phyloP scores from a whole-genome alignment of 768 basidiomycete genomes.

The Hemileccinum impolitum region DNA sequence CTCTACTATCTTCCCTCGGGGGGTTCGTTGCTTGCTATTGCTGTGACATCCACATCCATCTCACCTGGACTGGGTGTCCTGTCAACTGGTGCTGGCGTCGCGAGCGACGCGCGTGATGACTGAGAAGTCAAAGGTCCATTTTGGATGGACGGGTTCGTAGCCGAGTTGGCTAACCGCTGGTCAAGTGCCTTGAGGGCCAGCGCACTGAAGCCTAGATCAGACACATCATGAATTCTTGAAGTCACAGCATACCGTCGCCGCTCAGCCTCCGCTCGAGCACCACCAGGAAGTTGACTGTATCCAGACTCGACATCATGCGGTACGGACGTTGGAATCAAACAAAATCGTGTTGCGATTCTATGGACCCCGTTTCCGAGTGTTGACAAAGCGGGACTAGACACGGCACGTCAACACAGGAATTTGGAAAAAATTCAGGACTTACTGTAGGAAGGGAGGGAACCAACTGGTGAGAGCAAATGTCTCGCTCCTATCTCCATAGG shows the following conservation, averaged over 20 bases:
- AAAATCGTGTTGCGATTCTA: conserved; percentile 61
- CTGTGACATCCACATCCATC: conserved; percentile 15
- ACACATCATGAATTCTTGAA: not conserved
- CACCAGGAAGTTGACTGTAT: conserved; percentile 77
- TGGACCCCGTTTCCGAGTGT: conserved; percentile 66
- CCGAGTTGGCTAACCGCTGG: conserved; percentile 75
- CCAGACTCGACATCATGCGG: conserved; percentile 67
- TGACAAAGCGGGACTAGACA: conserved; percentile 64
- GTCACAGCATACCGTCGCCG: conserved; percentile 66
- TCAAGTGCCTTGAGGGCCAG: conserved; percentile 97
- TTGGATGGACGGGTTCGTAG: conserved; percentile 28
- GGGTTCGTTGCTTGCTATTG: conserved; percentile 14
- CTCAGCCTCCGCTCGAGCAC: conserved; percentile 94
- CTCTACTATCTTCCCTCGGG: conserved; percentile 21
- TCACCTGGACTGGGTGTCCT: conserved; percentile 23
- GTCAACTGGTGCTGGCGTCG: conserved; percentile 34
- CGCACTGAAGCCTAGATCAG: conserved; percentile 52
- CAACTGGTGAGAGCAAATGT: conserved; percentile 93
- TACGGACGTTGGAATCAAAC: conserved; percentile 64
- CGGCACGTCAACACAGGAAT: conserved; percentile 1
- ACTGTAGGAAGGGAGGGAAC: conserved; percentile 98
- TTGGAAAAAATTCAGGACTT: conserved; percentile 31
- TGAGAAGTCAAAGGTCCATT: conserved; percentile 29
- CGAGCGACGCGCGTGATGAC: conserved; percentile 23
- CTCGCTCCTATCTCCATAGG: conserved; percentile 92